Evolutionary conservation across 2,329 filamentous ascomycete genomes (phyloP), one percentile per base, ranked within the genome.

Genomic region (Botrytis fabae): DNA sequence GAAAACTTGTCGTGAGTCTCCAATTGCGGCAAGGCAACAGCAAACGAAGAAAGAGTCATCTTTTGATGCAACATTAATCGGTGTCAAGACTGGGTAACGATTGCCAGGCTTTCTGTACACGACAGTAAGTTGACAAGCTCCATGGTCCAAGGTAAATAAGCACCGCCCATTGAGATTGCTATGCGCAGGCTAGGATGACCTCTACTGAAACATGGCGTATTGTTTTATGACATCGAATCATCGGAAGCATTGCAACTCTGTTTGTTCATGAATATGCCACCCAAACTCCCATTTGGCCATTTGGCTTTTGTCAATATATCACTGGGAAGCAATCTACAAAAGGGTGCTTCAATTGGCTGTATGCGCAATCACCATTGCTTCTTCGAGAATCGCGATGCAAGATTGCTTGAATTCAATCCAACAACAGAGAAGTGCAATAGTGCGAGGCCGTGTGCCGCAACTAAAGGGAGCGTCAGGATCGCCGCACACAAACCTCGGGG

Each of bases 31-130:
- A n/a, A 35, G 25, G 16, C 42, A 63, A 28, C 16, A 38, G 25
- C 12, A 32, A 25, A 64, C 40, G n/a, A 46, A 64, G 42, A 64
- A 65, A 66, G 44, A 51, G 44, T 66, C 44, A 68, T 54, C 20
- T 68, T 40, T 54, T 20, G 14, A 32, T 40, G 25, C 46, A 10
- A 51, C 46, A 20, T 51, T 18, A 51, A 51, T 38, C 22, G 3
- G 46, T 51, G 22, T 20, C 48, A 32, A 66, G 38, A 40, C 38
- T 18, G 40, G 48, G 44, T 38, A 38, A 48, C 8, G 22, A 25
- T 51, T 46, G 22, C 22, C 25, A 40, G 44, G 12, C 63, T n/a
- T 35, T 38, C 44, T 51, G 32, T 12, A 66, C 32, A 51, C 20
- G 22, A 22, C 61, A 16, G 59, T 14, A 40, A 61, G 32, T 16